Evolutionary conservation across 1,284 basidiomycete genomes (phyloP).

Genomic region (Golubevia sp.): DNA sequence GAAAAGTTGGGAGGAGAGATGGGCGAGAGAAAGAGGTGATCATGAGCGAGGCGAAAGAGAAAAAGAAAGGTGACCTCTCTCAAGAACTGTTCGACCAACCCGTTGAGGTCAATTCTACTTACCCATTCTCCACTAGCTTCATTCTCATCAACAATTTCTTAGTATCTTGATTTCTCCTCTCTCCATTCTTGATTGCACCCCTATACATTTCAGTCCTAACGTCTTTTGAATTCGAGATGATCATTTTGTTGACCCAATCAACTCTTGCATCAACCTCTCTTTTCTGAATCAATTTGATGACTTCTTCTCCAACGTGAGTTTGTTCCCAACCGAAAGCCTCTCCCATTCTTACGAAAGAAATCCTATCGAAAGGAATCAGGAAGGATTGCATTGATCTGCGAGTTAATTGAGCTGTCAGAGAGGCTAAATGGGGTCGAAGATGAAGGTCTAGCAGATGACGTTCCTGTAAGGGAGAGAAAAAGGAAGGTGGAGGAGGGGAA

Average conservation of each 20-base stretch:
- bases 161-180: conserved; percentile 18
- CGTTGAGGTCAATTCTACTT: no score
- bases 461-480: conserved; percentile 6
- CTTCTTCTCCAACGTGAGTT: conserved; percentile 16
- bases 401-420: conserved; percentile 15
- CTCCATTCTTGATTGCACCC: conserved; percentile 25
- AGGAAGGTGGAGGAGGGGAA: background rate
- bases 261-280: conserved; percentile 26
- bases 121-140: conserved; percentile 41
- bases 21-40: no score
- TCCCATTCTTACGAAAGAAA: conserved; percentile 31
- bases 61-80: no score
- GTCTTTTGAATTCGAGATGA: conserved; percentile 23
- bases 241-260: conserved; percentile 14
- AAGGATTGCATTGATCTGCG: conserved; percentile 21
- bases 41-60: no score
- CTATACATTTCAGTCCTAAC: conserved; percentile 29
- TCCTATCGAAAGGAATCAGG: conserved; percentile 39
- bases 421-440: conserved; percentile 20
- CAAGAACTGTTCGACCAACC: no score
- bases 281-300: conserved; percentile 21
- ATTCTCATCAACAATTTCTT: conserved; percentile 36
- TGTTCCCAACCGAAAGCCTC: conserved; percentile 38
- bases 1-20: no score
- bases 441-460: conserved; percentile 36